These are phyloP conservation scores for Colletotrichum theobromicola DNA, from an alignment of 2,329 filamentous ascomycete genomes.

Conservation along the genomic window DNA sequence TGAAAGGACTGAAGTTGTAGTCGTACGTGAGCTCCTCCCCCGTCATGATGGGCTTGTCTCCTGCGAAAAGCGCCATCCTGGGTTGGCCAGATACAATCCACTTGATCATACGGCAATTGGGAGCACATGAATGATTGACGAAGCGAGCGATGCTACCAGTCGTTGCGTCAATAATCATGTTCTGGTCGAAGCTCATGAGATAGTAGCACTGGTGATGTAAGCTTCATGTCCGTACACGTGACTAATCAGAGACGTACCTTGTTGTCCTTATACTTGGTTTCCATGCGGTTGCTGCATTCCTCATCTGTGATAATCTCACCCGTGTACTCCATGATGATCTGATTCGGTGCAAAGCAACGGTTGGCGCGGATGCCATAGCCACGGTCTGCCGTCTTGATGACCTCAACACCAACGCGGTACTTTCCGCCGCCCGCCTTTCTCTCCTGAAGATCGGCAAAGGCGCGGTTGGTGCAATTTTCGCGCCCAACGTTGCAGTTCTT, in stretches of 20 bases:
- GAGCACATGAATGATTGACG: slow-evolving; percentile 96
- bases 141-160: slow-evolving; percentile 96
- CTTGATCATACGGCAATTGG: slow-evolving; percentile 98
- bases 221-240: slow-evolving; percentile 4
- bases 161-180: slow-evolving; percentile 98
- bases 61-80: slow-evolving; percentile 95
- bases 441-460: slow-evolving; percentile 79
- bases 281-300: slow-evolving; percentile 94
- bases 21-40: slow-evolving; percentile 98
- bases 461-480: slow-evolving; percentile 82
- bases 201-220: slow-evolving; percentile 81
- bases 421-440: slow-evolving; percentile 81
- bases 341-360: slow-evolving; percentile 82
- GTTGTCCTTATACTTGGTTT: slow-evolving; percentile 90
- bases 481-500: slow-evolving; percentile 83
- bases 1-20: slow-evolving; percentile 76
- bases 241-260: slow-evolving; percentile 63
- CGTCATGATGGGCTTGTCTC: slow-evolving; percentile 86
- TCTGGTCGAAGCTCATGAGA: slow-evolving; percentile 97
- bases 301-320: slow-evolving; percentile 96
- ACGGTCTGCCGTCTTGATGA: slow-evolving; percentile 86
- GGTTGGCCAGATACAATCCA: slow-evolving; percentile 95
- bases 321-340: slow-evolving; percentile 98
- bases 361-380: slow-evolving; percentile 93
- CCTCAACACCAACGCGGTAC: slow-evolving; percentile 92